Conservation (phyloP, 1,284 basidiomycete genomes). For the Apiotrichum montevideense region DNA sequence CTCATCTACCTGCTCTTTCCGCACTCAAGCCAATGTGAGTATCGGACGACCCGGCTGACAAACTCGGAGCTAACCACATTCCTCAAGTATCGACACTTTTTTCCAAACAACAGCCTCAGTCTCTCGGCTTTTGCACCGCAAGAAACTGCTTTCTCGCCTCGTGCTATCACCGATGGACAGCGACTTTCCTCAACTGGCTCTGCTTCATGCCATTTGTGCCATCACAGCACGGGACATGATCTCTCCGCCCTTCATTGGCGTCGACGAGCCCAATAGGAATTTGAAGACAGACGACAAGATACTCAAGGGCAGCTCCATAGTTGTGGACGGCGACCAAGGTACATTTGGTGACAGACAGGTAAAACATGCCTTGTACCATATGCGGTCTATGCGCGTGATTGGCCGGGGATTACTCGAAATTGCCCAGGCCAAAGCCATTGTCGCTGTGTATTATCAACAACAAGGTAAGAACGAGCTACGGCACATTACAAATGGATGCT, state of each 20-base stretch:
- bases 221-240: slow-evolving; percentile 40
- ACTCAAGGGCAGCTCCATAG: too few relatives aligned
- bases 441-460: slow-evolving; percentile 25
- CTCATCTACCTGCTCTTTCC: too few relatives aligned
- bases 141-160: slow-evolving; percentile 40
- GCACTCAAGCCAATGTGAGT: too few relatives aligned
- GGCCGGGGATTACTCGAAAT: slow-evolving; percentile 28
- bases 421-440: slow-evolving; percentile 25
- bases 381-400: slow-evolving; percentile 6
- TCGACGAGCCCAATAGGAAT: slow-evolving; percentile 16
- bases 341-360: slow-evolving; percentile 20
- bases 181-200: slow-evolving; percentile 44
- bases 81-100: slow-evolving; percentile 35
- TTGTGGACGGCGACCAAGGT: too few relatives aligned
- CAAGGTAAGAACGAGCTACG: slow-evolving; percentile 7
- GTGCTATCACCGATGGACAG: slow-evolving; percentile 45
- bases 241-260: slow-evolving; percentile 22
- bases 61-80: too few relatives aligned
- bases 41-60: too few relatives aligned
- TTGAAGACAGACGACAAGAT: slow-evolving; percentile 11
- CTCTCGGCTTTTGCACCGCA: slow-evolving; percentile 39
- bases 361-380: slow-evolving; percentile 14
- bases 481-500: neutral
- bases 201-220: slow-evolving; percentile 48
- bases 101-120: slow-evolving; percentile 40